Evolutionary conservation across 352 stramenopile species (phyloP).

Genomic region (Vaucheria bursata): DNA sequence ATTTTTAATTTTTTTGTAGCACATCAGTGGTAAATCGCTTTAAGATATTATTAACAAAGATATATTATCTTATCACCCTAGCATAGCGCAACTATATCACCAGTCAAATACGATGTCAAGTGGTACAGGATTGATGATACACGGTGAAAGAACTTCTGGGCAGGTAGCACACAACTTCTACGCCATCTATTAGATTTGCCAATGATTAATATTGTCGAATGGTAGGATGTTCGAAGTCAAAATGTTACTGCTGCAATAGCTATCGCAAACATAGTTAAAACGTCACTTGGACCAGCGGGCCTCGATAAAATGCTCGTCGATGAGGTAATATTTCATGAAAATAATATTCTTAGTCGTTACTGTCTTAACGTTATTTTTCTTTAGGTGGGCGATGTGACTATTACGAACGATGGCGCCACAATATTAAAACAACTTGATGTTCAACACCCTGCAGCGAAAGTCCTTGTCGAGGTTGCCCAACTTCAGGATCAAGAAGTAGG

Average conservation of each 20-base stretch:
- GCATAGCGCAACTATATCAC: too few species aligned
- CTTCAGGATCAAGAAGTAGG: conserved; percentile 96
- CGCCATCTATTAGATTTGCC: not conserved
- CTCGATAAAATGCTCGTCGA: conserved; percentile 99
- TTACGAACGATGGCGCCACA: conserved; percentile 99
- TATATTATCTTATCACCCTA: too few species aligned
- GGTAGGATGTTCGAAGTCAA: conserved; percentile 80
- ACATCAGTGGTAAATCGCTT: too few species aligned
- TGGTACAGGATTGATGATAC: conserved; percentile 41
- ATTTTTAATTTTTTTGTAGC: too few species aligned
- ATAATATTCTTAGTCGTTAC: not conserved
- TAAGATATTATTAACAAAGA: too few species aligned
- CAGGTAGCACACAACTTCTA: conserved; percentile 2
- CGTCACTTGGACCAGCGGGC: conserved; percentile 91
- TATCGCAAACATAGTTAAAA: conserved; percentile 99
- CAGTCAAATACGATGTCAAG: conserved; percentile 16
- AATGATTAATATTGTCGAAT: too few species aligned
- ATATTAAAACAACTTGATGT: conserved; percentile 98
- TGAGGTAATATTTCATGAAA: conserved; percentile 43
- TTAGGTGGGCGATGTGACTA: conserved; percentile 90
- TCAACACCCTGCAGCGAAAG: conserved; percentile 95
- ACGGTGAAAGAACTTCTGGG: conserved; percentile 75
- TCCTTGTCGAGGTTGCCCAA: conserved; percentile 93
- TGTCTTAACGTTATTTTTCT: not conserved
- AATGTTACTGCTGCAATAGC: conserved; percentile 92